Percentiles rank a stretch among this genome's conserved stretches.
Conservation (phyloP, 164 flowering plant genomes). For the Macadamia integrifolia region DNA sequence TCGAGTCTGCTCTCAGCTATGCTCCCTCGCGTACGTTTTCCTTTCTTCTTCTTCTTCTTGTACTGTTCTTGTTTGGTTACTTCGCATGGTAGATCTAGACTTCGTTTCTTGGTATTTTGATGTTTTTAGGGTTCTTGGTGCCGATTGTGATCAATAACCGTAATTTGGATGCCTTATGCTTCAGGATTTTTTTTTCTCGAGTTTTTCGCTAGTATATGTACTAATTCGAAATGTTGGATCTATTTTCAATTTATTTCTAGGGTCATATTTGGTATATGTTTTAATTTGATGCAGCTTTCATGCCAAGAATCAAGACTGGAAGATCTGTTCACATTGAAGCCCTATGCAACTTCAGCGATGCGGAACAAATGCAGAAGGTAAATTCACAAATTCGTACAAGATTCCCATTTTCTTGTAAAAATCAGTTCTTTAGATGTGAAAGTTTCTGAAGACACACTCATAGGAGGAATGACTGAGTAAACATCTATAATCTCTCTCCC, state of each 20-base stretch:
- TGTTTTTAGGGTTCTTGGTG: not conserved
- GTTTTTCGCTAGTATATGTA: too few relatives aligned
- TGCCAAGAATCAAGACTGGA: slow-evolving; percentile 63
- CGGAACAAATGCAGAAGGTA: slow-evolving; percentile 44
- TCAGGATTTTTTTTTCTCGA: too few relatives aligned
- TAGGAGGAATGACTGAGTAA: not conserved
- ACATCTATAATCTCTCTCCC: not conserved
- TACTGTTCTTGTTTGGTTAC: not conserved
- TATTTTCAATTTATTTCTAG: not conserved
- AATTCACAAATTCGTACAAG: not conserved
- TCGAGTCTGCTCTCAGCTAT: slow-evolving; percentile 50
- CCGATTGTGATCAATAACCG: too few relatives aligned
- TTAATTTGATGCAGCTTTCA: slow-evolving; percentile 54
- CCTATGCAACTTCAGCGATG: slow-evolving; percentile 66
- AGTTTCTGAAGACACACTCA: not conserved
- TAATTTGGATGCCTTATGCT: too few relatives aligned
- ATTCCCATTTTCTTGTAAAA: too few relatives aligned
- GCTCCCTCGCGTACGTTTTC: slow-evolving; percentile 79
- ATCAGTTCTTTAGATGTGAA: too few relatives aligned
- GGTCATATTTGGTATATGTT: too few relatives aligned
- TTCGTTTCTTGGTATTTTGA: too few relatives aligned
- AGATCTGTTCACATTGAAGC: slow-evolving; percentile 48
- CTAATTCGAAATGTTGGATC: not conserved
- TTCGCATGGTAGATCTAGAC: not conserved
- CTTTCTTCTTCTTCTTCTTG: not conserved